Evolutionary conservation across 2,329 filamentous ascomycete species (phyloP).

Genomic region (Arachnopeziza araneosa): DNA sequence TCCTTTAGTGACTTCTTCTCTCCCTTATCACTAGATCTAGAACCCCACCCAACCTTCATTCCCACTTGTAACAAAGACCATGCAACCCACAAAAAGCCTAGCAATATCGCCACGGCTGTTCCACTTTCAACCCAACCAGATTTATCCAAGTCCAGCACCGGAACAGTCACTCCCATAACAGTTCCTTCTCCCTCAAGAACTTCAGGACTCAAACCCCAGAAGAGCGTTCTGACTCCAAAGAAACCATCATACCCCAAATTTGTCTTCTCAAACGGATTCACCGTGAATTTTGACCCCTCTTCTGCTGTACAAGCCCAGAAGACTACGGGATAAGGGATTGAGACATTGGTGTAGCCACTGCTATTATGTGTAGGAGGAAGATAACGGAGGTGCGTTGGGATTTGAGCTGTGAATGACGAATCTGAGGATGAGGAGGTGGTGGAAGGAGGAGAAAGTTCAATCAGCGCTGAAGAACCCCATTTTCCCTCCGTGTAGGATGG

Average conservation of each 20-base stretch:
- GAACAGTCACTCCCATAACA: conserved; percentile 53
- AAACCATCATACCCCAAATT: conserved; percentile 80
- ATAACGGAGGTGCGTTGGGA: conserved; percentile 85
- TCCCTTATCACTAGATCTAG: neutral
- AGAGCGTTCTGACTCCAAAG: conserved; percentile 71
- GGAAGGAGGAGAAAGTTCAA: conserved; percentile 60
- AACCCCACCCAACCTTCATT: conserved; percentile 22
- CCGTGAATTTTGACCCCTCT: conserved; percentile 59
- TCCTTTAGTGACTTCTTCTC: conserved; percentile 4
- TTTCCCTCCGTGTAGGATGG: conserved; percentile 70
- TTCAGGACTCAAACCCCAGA: conserved; percentile 67
- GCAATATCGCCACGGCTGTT: conserved; percentile 52
- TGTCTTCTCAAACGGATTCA: conserved; percentile 80
- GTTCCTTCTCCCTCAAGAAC: conserved; percentile 30
- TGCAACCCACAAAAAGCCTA: conserved; percentile 66
- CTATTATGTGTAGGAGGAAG: conserved; percentile 49
- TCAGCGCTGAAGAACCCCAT: conserved; percentile 76
- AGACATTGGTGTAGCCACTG: conserved; percentile 47
- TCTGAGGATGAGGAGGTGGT: conserved; percentile 27
- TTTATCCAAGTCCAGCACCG: conserved; percentile 55
- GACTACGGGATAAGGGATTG: conserved; percentile 74
- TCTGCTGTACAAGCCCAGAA: conserved; percentile 84
- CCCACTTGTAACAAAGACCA: conserved; percentile 36
- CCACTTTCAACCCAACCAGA: conserved; percentile 43
- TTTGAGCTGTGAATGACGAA: conserved; percentile 55